Base-by-base conservation (phyloP, 768 basidiomycete species). In the Polyporus arcularius region DNA sequence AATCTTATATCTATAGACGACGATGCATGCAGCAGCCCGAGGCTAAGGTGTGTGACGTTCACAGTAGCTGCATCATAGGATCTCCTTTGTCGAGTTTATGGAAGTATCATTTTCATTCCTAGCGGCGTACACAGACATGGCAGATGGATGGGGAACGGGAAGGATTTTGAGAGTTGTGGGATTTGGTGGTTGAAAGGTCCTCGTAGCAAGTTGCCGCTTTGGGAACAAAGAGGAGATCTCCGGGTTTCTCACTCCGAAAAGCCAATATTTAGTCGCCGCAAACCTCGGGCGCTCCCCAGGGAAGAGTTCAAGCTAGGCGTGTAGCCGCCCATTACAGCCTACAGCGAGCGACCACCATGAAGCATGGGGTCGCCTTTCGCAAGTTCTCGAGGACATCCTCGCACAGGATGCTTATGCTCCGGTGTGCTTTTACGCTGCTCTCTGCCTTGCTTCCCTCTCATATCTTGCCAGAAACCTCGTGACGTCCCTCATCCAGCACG, bases 311-410 rank as follows among this genome's bases (percentile, higher is more conserved):
- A 32, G 15, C n/a, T 11, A 7, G 21, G 18, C 55, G 35, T 30
- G 46, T 41, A 61, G 46, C 57, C 66, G 64, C 61, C 32, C 58
- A 52, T 55, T 26, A 26, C 30, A 21, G 40, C 39, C 56, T 51
- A 45, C 54, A 58, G 42, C 51, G 50, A 54, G 50, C 53, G 60
- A 54, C 66, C 62, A 67, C 69, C 65, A 96, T 96, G 94, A 94
- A 96, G 80, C 95, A 98, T 86, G 93, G 94, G 42, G 81, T 93
- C 57, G 92, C 92, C 18, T 92, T 94, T 74, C 85, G 94, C 71
- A 96, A 96, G 71, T 86, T 97, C 72, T 92, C 91, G 71, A 85
- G 96, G 76, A 90, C 92, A 18, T 88, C 93, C 56, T 91, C 94
- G 11, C 96, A 98, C 72, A 82, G 96, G 67, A 90, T 89, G 80